Evolutionary conservation across 1,284 basidiomycete species (phyloP).

Genomic region (Clitocybe nebularis): DNA sequence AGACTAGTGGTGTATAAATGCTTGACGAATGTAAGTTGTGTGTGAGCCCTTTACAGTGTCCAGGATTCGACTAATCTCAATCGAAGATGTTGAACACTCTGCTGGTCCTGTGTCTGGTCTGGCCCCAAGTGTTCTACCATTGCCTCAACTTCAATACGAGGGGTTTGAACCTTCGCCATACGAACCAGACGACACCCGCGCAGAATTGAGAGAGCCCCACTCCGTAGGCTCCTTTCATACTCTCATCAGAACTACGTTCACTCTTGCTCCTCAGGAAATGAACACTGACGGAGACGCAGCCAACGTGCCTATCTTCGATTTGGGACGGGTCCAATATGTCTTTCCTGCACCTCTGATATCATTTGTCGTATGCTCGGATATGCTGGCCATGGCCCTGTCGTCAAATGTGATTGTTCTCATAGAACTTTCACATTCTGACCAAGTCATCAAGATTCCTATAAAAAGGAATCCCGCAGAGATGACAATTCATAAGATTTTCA

Average conservation of each 20-base stretch:
- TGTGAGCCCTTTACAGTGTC: slow-evolving; percentile 4
- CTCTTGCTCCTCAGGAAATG: slow-evolving; percentile 7
- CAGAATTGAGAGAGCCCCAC: slow-evolving; percentile 33
- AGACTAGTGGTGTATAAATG: too few species aligned
- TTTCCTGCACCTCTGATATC: slow-evolving; percentile 78
- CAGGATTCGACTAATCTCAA: slow-evolving; percentile 9
- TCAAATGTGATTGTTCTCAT: slow-evolving; percentile 80
- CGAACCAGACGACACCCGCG: slow-evolving; percentile 43
- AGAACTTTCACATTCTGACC: slow-evolving; percentile 78
- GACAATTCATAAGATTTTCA: slow-evolving; percentile 75
- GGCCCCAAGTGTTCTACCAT: slow-evolving; percentile 33
- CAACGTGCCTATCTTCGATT: slow-evolving; percentile 72
- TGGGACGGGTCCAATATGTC: slow-evolving; percentile 85
- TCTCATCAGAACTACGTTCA: slow-evolving; percentile 8
- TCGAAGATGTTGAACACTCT: slow-evolving; percentile 81
- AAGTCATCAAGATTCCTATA: slow-evolving; percentile 75
- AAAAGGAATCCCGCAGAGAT: slow-evolving; percentile 69
- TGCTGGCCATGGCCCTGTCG: slow-evolving; percentile 80
- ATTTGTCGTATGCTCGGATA: slow-evolving; percentile 81
- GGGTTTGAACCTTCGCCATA: slow-evolving; percentile 78
- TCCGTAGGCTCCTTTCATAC: slow-evolving; percentile 32
- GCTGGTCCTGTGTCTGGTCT: slow-evolving; percentile 40
- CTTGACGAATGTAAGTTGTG: slow-evolving; percentile 78
- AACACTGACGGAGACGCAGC: slow-evolving; percentile 29
- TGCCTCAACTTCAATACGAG: slow-evolving; percentile 70